Evolutionary conservation across 179 eudicot genomes (phyloP).

Genomic region (Beta corolliflora): DNA sequence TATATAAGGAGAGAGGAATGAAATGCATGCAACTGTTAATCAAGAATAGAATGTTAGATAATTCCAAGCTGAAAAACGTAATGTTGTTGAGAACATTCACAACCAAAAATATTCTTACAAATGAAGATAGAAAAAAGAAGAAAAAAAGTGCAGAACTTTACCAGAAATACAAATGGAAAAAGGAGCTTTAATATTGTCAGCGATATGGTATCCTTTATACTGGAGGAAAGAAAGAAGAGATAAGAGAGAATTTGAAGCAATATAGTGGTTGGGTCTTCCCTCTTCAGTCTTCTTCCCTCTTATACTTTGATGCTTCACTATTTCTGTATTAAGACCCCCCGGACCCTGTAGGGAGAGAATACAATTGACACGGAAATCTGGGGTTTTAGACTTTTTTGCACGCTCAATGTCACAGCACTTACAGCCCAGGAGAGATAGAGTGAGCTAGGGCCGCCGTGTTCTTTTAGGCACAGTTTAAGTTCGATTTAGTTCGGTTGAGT

Average conservation of each 20-base stretch:
- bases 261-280: conserved; percentile 16
- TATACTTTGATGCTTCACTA: conserved; percentile 12
- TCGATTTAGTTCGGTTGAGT: too few relatives aligned
- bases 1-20: not conserved
- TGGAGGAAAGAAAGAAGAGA: conserved; percentile 13
- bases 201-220: conserved; percentile 14
- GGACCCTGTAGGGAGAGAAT: not conserved
- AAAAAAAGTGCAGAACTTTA: conserved; percentile 32
- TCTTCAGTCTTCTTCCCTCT: conserved; percentile 8
- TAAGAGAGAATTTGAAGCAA: conserved; percentile 33
- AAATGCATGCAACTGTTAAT: conserved; percentile 29
- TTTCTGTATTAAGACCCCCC: too few relatives aligned
- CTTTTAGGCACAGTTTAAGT: too few relatives aligned
- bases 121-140: not conserved
- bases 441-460: too few relatives aligned
- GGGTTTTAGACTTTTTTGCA: conserved; percentile 29
- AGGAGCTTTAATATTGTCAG: conserved; percentile 22
- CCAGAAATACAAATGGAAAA: conserved; percentile 30
- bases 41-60: conserved; percentile 27
- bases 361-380: conserved; percentile 14
- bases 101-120: conserved; percentile 19
- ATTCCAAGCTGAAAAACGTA: conserved; percentile 19
- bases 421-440: not conserved
- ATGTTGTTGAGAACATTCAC: conserved; percentile 31
- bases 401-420: not conserved